Conservation (phyloP, 495 filamentous ascomycete species). For the Xylaria sp. region DNA sequence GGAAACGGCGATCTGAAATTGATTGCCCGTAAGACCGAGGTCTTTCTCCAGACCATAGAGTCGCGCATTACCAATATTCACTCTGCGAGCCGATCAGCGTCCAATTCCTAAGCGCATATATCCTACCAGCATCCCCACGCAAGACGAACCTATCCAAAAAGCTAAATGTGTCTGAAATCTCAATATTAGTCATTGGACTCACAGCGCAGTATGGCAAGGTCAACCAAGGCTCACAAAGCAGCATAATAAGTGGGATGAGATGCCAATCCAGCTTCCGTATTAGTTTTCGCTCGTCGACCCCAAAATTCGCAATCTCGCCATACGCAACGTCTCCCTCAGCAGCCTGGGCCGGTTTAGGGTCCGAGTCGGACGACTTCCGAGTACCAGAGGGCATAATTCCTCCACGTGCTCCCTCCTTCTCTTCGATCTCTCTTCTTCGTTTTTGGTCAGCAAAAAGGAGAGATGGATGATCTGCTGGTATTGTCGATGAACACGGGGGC, state of each 20-base stretch:
- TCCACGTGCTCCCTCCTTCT: background rate
- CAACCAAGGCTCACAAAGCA: conserved; percentile 37
- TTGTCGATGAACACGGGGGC: background rate
- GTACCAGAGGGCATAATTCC: conserved; percentile 8
- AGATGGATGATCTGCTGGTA: background rate
- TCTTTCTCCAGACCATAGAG: conserved; percentile 74
- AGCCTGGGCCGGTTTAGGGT: background rate
- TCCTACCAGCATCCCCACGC: background rate
- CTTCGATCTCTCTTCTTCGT: background rate
- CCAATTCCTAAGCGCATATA: background rate
- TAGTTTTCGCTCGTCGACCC: conserved; percentile 42
- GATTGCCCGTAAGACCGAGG: conserved; percentile 63
- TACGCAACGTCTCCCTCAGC: conserved; percentile 6
- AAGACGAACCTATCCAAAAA: conserved; percentile 47
- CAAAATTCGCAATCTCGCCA: conserved; percentile 27
- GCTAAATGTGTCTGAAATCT: conserved; percentile 45
- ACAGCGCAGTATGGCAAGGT: background rate
- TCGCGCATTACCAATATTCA: conserved; percentile 80
- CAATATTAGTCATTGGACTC: conserved; percentile 15
- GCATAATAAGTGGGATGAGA: conserved; percentile 50
- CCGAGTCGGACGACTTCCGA: conserved; percentile 14
- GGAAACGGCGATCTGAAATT: conserved; percentile 74
- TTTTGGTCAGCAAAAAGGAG: background rate
- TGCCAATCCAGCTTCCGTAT: conserved; percentile 48
- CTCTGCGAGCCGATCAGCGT: conserved; percentile 42